Evolutionary conservation across 371 early-diverging fungal genomes (phyloP).

Genomic region (Circinella minor): DNA sequence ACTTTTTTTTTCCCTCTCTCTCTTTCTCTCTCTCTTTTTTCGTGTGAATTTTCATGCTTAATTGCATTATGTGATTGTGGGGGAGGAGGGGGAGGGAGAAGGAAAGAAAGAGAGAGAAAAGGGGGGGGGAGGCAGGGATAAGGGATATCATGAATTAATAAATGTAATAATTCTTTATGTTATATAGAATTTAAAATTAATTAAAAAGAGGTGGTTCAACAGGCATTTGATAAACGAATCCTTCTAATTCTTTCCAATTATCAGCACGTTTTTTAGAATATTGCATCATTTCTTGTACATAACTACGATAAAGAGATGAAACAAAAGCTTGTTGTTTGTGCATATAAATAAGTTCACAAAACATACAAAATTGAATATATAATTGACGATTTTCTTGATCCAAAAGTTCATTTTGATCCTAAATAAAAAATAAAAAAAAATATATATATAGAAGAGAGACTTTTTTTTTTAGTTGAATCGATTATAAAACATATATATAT

Average conservation of each 20-base stretch:
- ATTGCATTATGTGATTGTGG: too few species aligned
- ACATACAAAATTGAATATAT: conserved; percentile 48
- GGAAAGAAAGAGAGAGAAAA: too few species aligned
- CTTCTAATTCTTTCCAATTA: conserved; percentile 67
- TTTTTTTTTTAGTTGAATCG: too few species aligned
- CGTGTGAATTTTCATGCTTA: too few species aligned
- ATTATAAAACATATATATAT: too few species aligned
- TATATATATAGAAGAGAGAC: too few species aligned
- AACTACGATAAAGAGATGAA: conserved; percentile 67
- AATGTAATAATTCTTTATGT: not conserved
- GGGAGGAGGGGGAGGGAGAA: too few species aligned
- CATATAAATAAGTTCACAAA: conserved; percentile 48
- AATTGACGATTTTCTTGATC: conserved; percentile 38
- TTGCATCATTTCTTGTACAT: conserved; percentile 61
- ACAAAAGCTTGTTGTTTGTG: conserved; percentile 61
- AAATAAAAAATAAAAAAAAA: too few species aligned
- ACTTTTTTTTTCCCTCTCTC: too few species aligned
- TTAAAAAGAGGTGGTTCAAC: conserved; percentile 48
- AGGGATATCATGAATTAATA: too few species aligned
- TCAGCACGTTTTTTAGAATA: conserved; percentile 57
- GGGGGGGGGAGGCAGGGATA: too few species aligned
- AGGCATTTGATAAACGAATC: conserved; percentile 48
- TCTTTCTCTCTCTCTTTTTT: too few species aligned
- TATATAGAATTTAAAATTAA: conserved; percentile 14
- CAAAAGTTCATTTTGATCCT: conserved; percentile 95